A percentile compares a stretch with the other conserved stretches of the same genome.
Evolutionary conservation across 495 filamentous ascomycete species (phyloP).

Genomic region (Barbatosphaeria neglecta): DNA sequence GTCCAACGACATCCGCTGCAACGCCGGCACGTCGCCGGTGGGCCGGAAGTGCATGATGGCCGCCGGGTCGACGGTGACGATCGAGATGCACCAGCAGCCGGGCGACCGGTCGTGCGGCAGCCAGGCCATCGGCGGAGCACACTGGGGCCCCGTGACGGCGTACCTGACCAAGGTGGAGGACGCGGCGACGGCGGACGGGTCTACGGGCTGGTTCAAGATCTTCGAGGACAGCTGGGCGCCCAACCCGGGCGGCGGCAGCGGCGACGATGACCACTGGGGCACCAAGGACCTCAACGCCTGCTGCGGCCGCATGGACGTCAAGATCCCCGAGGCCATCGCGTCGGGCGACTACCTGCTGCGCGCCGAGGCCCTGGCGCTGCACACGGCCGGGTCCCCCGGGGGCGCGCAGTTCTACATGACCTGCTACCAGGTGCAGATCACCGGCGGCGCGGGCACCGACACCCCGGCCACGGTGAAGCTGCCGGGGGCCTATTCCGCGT

Average conservation of each 20-base stretch:
- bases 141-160: conserved; percentile 36
- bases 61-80: conserved; percentile 34
- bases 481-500: conserved; percentile 36
- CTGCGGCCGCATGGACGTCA: conserved; percentile 38
- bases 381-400: conserved; percentile 24
- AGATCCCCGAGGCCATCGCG: conserved; percentile 33
- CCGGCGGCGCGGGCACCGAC: conserved; percentile 18
- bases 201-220: conserved; percentile 40
- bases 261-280: conserved; percentile 39
- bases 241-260: conserved; percentile 16
- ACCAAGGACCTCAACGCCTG: conserved; percentile 40
- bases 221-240: conserved; percentile 35
- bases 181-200: conserved; percentile 32
- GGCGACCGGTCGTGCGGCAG: conserved; percentile 27
- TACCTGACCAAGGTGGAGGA: conserved; percentile 44
- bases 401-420: conserved; percentile 42
- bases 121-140: conserved; percentile 38
- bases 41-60: conserved; percentile 32
- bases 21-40: conserved; percentile 21
- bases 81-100: conserved; percentile 43
- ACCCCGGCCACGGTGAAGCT: conserved; percentile 26
- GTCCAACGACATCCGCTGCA: conserved; percentile 28
- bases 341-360: conserved; percentile 42
- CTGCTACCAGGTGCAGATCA: conserved; percentile 36
- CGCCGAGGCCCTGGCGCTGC: conserved; percentile 41